A percentile compares a stretch with the other conserved stretches of the same genome.
Conservation (phyloP, 2,329 filamentous ascomycete genomes). For the Graphilbum ipis-grandicollis region DNA sequence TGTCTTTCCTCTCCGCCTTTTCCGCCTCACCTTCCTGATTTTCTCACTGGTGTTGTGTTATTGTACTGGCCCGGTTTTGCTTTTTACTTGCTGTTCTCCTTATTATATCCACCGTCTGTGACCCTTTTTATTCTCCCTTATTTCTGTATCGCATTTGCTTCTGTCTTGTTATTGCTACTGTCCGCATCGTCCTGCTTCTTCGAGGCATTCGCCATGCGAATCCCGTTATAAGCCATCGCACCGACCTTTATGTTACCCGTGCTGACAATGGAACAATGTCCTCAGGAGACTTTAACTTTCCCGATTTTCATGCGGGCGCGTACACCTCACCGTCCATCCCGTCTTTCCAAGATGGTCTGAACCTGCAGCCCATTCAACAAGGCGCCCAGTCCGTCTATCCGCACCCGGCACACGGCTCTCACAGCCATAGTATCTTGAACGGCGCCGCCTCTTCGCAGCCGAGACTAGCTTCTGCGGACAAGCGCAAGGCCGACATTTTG, state of each 20-base stretch:
- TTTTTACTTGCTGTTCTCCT: constrained; percentile 1
- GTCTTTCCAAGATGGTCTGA: constrained; percentile 24
- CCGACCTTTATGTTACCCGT: constrained; percentile 3
- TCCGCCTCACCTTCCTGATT: neutral
- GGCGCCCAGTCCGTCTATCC: constrained; percentile 29
- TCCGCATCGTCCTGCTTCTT: neutral
- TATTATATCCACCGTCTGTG: constrained; percentile 2
- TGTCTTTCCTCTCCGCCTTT: too few species aligned
- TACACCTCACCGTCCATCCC: constrained; percentile 33
- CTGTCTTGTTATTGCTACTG: neutral
- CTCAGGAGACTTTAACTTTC: constrained; percentile 40
- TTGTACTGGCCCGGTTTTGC: neutral
- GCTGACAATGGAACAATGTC: constrained; percentile 30
- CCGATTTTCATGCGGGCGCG: constrained; percentile 29
- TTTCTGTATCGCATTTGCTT: neutral
- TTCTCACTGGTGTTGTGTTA: neutral
- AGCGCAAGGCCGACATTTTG: constrained; percentile 27
- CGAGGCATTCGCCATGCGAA: neutral
- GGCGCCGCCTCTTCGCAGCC: constrained; percentile 10
- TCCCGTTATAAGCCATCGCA: constrained; percentile 3
- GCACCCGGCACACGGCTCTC: constrained; percentile 7
- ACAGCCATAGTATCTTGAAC: too few species aligned
- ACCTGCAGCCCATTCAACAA: constrained; percentile 33
- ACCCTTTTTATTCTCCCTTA: neutral
- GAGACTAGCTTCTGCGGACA: constrained; percentile 16